phyloP scores from a whole-genome alignment of 139 green algal genomes.

The Pycnococcus provasolii region DNA sequence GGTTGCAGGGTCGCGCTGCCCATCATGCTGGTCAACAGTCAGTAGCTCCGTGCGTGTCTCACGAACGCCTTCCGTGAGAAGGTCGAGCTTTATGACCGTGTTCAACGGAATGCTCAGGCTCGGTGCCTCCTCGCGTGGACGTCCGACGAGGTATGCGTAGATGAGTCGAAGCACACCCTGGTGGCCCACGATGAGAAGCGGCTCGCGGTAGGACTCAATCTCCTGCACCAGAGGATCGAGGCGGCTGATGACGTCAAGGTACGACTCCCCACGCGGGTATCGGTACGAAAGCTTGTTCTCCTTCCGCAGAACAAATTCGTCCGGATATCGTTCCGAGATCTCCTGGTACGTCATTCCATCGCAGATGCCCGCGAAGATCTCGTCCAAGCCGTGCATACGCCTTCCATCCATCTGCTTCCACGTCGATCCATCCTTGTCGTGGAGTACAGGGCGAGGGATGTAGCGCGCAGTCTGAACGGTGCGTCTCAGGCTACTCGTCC shows the following conservation, averaged over 20 bases:
- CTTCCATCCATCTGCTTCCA: slow-evolving; percentile 28
- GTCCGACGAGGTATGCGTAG: slow-evolving; percentile 43
- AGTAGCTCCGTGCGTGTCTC: too few relatives aligned
- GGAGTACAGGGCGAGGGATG: slow-evolving; percentile 14
- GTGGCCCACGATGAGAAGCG: slow-evolving; percentile 37
- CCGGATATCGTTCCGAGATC: slow-evolving; percentile 33
- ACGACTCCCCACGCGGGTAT: slow-evolving; percentile 43
- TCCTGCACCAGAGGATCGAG: slow-evolving; percentile 28
- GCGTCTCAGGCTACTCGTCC: slow-evolving; percentile 78
- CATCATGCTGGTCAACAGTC: too few relatives aligned
- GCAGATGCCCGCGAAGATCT: slow-evolving; percentile 43
- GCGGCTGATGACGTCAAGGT: slow-evolving; percentile 42
- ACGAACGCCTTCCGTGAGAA: too few relatives aligned
- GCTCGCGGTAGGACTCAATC: slow-evolving; percentile 30
- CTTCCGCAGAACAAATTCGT: slow-evolving; percentile 29
- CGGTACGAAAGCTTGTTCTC: slow-evolving; percentile 36
- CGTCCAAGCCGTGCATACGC: slow-evolving; percentile 32
- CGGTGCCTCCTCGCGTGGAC: slow-evolving; percentile 21
- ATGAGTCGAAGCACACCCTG: slow-evolving; percentile 37
- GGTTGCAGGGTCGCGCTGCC: too few relatives aligned
- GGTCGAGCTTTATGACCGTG: slow-evolving; percentile 28
- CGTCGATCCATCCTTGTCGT: not conserved
- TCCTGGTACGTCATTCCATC: slow-evolving; percentile 46
- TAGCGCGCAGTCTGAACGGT: slow-evolving; percentile 66
- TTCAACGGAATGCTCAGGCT: slow-evolving; percentile 33